Evolutionary conservation across 345 rosid species (phyloP).

Genomic region (Trapa incisa): DNA sequence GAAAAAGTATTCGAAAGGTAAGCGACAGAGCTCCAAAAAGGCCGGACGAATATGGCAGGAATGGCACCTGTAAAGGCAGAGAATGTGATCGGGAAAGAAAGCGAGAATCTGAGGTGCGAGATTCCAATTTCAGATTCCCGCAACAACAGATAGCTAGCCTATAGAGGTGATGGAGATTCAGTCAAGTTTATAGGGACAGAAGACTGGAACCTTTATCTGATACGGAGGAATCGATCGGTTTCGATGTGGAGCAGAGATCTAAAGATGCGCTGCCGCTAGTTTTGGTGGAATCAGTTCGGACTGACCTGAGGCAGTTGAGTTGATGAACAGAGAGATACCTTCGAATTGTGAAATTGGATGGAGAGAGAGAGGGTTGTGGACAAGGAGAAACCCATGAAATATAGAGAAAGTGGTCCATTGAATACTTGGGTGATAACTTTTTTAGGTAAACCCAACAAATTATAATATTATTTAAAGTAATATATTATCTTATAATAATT

Average conservation of each 20-base stretch:
- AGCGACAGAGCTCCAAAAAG: neutral
- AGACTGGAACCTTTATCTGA: conserved; percentile 5
- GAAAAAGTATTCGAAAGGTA: neutral
- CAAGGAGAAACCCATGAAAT: no score
- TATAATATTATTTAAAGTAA: no score
- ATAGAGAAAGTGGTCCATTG: no score
- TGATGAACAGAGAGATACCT: conserved; percentile 1
- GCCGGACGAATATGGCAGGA: conserved; percentile 3
- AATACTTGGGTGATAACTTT: no score
- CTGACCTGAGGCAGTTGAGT: neutral
- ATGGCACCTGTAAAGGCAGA: conserved; percentile 18
- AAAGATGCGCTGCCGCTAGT: neutral
- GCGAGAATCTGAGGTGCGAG: neutral
- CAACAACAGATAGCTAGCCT: neutral
- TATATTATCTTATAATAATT: no score
- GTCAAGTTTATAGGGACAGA: neutral
- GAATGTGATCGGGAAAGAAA: conserved; percentile 22
- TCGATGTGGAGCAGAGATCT: neutral
- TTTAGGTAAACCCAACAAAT: no score
- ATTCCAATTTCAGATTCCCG: neutral
- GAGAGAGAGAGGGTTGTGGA: neutral
- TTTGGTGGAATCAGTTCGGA: neutral
- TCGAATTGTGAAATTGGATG: neutral
- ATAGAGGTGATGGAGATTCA: neutral
- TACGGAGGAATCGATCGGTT: neutral